phyloP scores from a whole-genome alignment of 371 early-diverging fungal species.

The Dinochytrium kinnereticum region DNA sequence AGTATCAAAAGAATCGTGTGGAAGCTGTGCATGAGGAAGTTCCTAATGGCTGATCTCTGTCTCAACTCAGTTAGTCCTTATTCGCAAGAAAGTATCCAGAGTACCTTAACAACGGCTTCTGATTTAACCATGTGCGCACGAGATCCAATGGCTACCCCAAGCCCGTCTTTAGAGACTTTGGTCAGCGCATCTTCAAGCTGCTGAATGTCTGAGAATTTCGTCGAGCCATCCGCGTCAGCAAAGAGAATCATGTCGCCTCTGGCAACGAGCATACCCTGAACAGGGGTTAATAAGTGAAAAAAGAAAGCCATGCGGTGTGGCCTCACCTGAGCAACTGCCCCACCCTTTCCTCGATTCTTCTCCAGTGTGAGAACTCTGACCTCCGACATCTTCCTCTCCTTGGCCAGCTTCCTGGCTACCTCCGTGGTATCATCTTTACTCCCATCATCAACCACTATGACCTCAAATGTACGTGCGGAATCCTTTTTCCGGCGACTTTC shows the following conservation, averaged over 20 bases:
- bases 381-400: constrained; percentile 35
- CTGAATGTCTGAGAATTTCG: constrained; percentile 82
- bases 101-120: constrained; percentile 93
- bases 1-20: constrained; percentile 83
- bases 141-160: constrained; percentile 84
- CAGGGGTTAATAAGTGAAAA: background rate
- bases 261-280: constrained; percentile 79
- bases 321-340: constrained; percentile 88
- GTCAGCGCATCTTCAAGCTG: constrained; percentile 58
- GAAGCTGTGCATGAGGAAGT: constrained; percentile 91
- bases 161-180: constrained; percentile 46
- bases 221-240: constrained; percentile 97
- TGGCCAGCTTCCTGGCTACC: constrained; percentile 71
- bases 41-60: constrained; percentile 86
- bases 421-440: constrained; percentile 77
- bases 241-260: constrained; percentile 83
- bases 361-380: constrained; percentile 78
- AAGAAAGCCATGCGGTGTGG: no score
- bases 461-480: constrained; percentile 70
- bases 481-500: constrained; percentile 48
- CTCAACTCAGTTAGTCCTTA: background rate
- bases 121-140: constrained; percentile 87
- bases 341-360: constrained; percentile 93
- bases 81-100: background rate
- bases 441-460: constrained; percentile 92